These are phyloP conservation scores for Voacanga thouarsii DNA, from an alignment of 257 asterid species.

Conservation along the genomic window DNA sequence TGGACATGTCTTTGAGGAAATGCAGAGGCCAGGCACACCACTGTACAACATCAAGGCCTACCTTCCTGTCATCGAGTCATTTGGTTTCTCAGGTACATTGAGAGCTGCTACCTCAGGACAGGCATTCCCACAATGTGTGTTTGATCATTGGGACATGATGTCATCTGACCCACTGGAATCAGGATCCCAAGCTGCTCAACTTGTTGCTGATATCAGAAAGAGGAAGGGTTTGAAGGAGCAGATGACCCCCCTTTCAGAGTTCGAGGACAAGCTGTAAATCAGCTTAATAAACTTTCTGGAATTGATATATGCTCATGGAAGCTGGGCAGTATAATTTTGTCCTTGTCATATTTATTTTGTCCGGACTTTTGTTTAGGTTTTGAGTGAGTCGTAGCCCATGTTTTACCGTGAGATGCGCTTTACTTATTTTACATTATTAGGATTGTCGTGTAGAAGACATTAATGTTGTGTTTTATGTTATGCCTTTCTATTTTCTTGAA, in stretches of 20 bases:
- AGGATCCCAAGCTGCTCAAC: constrained; percentile 27
- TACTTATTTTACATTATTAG: background rate
- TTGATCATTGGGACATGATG: constrained; percentile 49
- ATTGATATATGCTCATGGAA: constrained; percentile 4
- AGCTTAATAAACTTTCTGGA: background rate
- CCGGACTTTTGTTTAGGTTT: constrained; percentile 1
- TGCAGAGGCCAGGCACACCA: constrained; percentile 48
- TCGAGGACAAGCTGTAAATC: constrained; percentile 39
- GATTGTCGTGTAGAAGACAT: background rate
- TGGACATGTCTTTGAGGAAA: constrained; percentile 46
- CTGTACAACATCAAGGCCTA: constrained; percentile 49
- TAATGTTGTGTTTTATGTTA: constrained; percentile 8
- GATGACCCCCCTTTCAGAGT: constrained; percentile 39
- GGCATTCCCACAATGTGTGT: constrained; percentile 45
- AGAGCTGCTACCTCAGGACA: constrained; percentile 48
- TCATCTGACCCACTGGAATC: constrained; percentile 36
- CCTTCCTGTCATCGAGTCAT: constrained; percentile 39
- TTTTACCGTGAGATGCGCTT: background rate
- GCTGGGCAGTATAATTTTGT: constrained; percentile 28
- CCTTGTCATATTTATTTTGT: background rate
- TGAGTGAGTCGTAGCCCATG: constrained; percentile 12
- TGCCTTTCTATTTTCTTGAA: constrained; percentile 10
- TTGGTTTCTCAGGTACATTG: constrained; percentile 40
- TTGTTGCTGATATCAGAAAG: constrained; percentile 36
- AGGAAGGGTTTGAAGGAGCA: constrained; percentile 47